Evolutionary conservation across 78 protist genomes (phyloP), one percentile per base, ranked within the genome.

Genomic region (Isochrysis galbana): DNA sequence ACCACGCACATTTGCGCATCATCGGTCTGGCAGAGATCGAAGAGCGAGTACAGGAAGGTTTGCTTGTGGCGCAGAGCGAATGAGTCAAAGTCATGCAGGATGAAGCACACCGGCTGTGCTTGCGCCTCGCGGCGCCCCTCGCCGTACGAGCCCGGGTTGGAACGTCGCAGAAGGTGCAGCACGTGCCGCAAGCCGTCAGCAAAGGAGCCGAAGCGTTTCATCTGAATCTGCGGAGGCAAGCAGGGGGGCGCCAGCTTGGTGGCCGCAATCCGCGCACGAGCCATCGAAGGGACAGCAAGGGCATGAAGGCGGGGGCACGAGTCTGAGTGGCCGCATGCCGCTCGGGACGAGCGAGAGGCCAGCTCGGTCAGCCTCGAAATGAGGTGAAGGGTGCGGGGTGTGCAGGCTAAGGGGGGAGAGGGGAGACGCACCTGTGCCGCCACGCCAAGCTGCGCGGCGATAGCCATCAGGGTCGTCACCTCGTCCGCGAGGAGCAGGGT

Each of bases 21-120:
- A 19, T 44, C 55, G 26, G 88, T 22, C 55, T 80, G 88, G 44
- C 26, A 0, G 29, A 80, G 88, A 54, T 80, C 88, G 38, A 80
- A 44, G 47, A 80, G 88, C 42, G 88, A 44, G 88, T 80, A 80
- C 41, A 80, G 88, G 29, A 77, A 46, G 14, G 46, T 77, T 34
- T 77, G 88, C 55, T 80, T 80, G 36, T 34, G 39, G 38, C 47
- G 88, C 29, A 23, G 3, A 22, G 88, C 39, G 55, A 39, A 44
- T 26, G 4, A 17, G 41, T 80, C 88, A 22, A 80, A 80, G 23
- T 44, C 39, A 38, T 80, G 88, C 55, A 80, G 88, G 41, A 80
- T 54, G 55, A 80, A 80, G 55, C 34, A 10, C 29, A 80, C 88
- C 29, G 88, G 38, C 32, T 29, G 88, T 23, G n/a, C 26, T 42